Evolutionary conservation across 176 grass and related monocot species (phyloP).

Genomic region (Olyra latifolia): DNA sequence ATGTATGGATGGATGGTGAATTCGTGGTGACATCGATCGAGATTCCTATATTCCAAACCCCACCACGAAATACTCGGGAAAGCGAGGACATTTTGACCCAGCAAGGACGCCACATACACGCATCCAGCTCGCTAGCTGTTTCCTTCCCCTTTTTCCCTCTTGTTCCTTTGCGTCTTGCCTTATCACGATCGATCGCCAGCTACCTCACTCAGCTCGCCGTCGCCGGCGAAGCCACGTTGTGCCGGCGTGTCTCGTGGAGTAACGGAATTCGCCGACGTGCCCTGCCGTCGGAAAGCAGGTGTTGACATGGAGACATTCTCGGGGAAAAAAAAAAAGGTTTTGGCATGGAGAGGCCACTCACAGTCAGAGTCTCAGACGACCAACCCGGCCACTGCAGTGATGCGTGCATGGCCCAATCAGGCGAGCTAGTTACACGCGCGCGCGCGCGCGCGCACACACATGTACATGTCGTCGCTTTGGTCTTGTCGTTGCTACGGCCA

Average conservation of each 20-base stretch:
- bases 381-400: too few species aligned
- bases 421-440: background rate
- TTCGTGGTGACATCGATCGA: background rate
- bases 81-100: background rate
- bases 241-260: conserved; percentile 24
- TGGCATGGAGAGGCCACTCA: conserved; percentile 33
- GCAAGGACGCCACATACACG: conserved; percentile 19
- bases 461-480: background rate
- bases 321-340: too few species aligned
- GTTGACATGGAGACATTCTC: conserved; percentile 16
- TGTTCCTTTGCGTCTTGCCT: background rate
- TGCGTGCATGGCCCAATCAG: background rate
- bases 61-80: conserved; percentile 8
- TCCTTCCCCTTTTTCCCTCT: background rate
- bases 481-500: conserved; percentile 31
- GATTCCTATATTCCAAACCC: background rate
- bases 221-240: background rate
- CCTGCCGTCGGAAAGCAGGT: conserved; percentile 24
- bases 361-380: too few species aligned
- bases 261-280: conserved; percentile 26
- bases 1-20: background rate
- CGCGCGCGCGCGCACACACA: too few species aligned
- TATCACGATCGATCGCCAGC: background rate
- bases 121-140: background rate
- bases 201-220: background rate